Percentiles rank a stretch among this genome's conserved stretches.
Evolutionary conservation across 345 rosid species (phyloP).

Genomic region (Geranium brycei): DNA sequence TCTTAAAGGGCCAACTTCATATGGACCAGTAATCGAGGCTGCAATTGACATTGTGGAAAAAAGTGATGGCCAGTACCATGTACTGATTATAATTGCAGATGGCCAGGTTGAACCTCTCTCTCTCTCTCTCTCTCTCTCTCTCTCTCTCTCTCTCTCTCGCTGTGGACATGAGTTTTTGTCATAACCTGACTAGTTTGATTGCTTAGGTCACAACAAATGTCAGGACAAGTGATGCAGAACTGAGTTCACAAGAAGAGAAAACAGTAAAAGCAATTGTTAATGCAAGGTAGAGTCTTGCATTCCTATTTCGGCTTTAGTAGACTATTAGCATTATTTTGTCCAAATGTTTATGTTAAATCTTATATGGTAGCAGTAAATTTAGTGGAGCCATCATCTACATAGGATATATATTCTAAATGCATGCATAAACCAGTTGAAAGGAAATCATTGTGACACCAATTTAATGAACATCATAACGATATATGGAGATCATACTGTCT

Average conservation of each 20-base stretch:
- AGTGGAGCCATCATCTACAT: too few relatives aligned
- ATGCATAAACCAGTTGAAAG: too few relatives aligned
- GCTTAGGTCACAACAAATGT: constrained; percentile 48
- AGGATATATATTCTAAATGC: too few relatives aligned
- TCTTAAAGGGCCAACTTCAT: constrained; percentile 63
- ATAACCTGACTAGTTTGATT: neutral
- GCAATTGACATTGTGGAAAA: constrained; percentile 58
- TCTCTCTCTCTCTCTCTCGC: neutral
- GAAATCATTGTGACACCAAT: too few relatives aligned
- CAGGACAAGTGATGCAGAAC: constrained; percentile 26
- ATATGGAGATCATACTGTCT: too few relatives aligned
- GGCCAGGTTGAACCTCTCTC: constrained; percentile 44
- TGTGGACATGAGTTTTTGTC: neutral
- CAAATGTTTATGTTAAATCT: too few relatives aligned
- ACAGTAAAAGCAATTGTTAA: constrained; percentile 45
- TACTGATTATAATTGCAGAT: constrained; percentile 59
- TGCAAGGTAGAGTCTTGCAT: constrained; percentile 35
- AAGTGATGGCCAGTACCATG: constrained; percentile 63
- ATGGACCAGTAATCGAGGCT: constrained; percentile 53
- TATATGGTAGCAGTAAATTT: too few relatives aligned
- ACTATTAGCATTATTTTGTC: too few relatives aligned
- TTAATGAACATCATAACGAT: too few relatives aligned
- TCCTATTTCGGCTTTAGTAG: too few relatives aligned
- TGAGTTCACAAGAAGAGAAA: constrained; percentile 46
- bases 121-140: neutral